Percentiles rank a stretch among this genome's conserved stretches.
Evolutionary conservation across 768 basidiomycete genomes (phyloP).

Genomic region (Phlebiopsis flavidoalba): DNA sequence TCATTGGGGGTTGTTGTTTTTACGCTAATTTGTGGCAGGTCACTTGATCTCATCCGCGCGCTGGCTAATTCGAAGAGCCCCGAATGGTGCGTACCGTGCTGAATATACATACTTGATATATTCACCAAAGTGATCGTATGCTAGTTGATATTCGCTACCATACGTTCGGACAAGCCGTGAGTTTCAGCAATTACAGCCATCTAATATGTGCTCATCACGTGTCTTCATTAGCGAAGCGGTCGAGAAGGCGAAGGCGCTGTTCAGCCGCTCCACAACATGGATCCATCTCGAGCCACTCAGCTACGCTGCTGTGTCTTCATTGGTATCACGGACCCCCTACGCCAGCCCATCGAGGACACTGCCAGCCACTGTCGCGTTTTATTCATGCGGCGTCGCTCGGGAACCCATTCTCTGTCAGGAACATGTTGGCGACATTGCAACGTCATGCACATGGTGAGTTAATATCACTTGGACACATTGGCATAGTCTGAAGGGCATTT

Average conservation of each 20-base stretch:
- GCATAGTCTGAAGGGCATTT: not conserved
- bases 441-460: conserved; percentile 55
- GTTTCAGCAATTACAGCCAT: conserved; percentile 14
- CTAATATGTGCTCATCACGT: not conserved
- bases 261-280: conserved; percentile 62
- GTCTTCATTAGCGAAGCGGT: conserved; percentile 31
- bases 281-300: conserved; percentile 58
- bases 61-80: conserved; percentile 59
- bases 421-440: conserved; percentile 57
- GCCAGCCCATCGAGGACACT: conserved; percentile 53
- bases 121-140: not conserved
- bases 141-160: conserved; percentile 60
- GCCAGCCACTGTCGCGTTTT: conserved; percentile 46
- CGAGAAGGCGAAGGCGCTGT: conserved; percentile 51
- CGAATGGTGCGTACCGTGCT: conserved; percentile 45
- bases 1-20: conserved; percentile 1
- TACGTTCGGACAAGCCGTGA: conserved; percentile 53
- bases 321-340: conserved; percentile 63
- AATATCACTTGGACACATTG: not conserved
- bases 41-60: conserved; percentile 60
- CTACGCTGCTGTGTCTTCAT: conserved; percentile 47
- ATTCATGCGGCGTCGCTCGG: conserved; percentile 56
- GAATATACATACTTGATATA: not conserved
- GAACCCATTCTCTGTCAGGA: conserved; percentile 67
- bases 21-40: conserved; percentile 29